These are phyloP conservation scores for Thalia dealbata DNA, from an alignment of 176 grass and related monocot genomes.

Conservation along the genomic window DNA sequence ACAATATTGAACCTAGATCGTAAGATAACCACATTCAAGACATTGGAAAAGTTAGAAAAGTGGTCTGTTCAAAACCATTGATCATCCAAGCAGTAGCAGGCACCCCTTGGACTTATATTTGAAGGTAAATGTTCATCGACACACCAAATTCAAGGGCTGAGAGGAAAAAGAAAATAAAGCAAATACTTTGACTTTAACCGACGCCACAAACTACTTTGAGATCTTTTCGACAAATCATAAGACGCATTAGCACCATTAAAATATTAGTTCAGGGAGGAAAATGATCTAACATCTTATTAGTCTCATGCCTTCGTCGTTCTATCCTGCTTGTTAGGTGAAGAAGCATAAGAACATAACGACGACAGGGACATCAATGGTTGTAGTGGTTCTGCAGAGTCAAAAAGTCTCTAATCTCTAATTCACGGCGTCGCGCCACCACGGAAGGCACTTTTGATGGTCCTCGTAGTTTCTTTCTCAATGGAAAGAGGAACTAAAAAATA, in stretches of 20 bases:
- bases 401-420: neutral
- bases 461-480: neutral
- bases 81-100: neutral
- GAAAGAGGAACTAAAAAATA: neutral
- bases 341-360: neutral
- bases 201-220: neutral
- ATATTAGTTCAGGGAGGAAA: neutral
- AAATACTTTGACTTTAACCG: neutral
- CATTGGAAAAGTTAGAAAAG: neutral
- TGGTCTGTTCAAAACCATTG: neutral
- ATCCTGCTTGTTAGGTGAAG: too few species aligned
- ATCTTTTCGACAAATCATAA: neutral
- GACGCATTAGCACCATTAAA: neutral
- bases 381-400: neutral
- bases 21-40: neutral
- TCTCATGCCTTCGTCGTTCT: too few species aligned
- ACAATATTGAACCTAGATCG: slow-evolving; percentile 1
- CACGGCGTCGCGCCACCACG: neutral
- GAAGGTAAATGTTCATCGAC: neutral
- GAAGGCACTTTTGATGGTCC: neutral
- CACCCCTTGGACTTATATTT: neutral
- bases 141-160: neutral
- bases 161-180: neutral
- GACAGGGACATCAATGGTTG: neutral
- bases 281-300: neutral